A percentile compares a stretch with the other conserved stretches of the same genome.
These are phyloP conservation scores for Fonsecaea pedrosoi DNA, from an alignment of 2,329 filamentous ascomycete genomes.

Conservation along the genomic window DNA sequence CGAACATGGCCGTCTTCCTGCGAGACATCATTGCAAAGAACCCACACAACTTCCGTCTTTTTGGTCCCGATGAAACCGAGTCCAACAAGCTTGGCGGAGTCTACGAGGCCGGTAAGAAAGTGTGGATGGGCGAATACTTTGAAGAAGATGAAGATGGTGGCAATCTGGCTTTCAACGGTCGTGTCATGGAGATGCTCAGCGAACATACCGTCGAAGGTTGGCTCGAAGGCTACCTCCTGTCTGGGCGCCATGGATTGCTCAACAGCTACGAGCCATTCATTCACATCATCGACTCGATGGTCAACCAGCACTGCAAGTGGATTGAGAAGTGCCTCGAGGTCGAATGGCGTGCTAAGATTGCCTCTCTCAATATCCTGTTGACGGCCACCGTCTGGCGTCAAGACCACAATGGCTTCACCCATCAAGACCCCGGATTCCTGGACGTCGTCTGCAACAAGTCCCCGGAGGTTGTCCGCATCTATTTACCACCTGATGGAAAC, in stretches of 20 bases:
- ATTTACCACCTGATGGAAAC: slow-evolving; percentile 80
- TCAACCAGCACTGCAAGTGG: slow-evolving; percentile 87
- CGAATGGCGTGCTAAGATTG: slow-evolving; percentile 74
- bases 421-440: slow-evolving; percentile 81
- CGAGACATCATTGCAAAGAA: slow-evolving; percentile 72
- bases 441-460: slow-evolving; percentile 81
- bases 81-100: slow-evolving; percentile 78
- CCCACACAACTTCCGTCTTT: slow-evolving; percentile 72
- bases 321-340: slow-evolving; percentile 82
- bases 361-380: slow-evolving; percentile 79
- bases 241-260: slow-evolving; percentile 75
- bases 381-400: slow-evolving; percentile 82
- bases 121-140: slow-evolving; percentile 80
- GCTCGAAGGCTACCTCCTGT: slow-evolving; percentile 79
- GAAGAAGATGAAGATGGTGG: slow-evolving; percentile 77
- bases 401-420: slow-evolving; percentile 84
- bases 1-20: slow-evolving; percentile 71
- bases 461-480: slow-evolving; percentile 79
- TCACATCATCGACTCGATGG: slow-evolving; percentile 83
- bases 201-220: slow-evolving; percentile 82
- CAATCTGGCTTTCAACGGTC: slow-evolving; percentile 70
- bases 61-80: slow-evolving; percentile 81
- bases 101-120: slow-evolving; percentile 77
- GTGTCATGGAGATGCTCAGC: slow-evolving; percentile 84
- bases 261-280: slow-evolving; percentile 86